These are phyloP conservation scores for Trichosporon sp. DNA, from an alignment of 1,284 basidiomycete species.

Conservation along the genomic window DNA sequence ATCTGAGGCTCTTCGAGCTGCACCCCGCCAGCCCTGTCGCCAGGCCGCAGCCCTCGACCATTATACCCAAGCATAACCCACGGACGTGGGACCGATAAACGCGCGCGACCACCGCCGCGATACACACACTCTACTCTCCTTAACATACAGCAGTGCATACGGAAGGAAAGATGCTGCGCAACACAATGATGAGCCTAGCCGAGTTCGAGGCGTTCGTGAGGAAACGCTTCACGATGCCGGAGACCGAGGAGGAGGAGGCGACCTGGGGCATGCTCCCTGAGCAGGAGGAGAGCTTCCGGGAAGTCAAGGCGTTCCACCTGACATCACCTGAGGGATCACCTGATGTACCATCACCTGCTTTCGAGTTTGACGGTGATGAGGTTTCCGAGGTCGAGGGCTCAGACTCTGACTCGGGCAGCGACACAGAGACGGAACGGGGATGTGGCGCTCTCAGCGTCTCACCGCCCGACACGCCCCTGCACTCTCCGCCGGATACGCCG, in stretches of 20 bases:
- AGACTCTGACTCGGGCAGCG: neutral
- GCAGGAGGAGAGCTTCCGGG: conserved; percentile 7
- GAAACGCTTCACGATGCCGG: conserved; percentile 1
- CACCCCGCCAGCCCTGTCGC: neutral
- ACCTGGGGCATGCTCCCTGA: conserved; percentile 13
- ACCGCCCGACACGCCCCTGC: neutral
- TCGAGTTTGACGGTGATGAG: neutral
- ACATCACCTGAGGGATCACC: neutral
- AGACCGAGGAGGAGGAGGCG: neutral
- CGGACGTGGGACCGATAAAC: neutral
- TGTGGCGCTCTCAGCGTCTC: neutral
- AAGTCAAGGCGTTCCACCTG: neutral
- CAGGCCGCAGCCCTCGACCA: neutral
- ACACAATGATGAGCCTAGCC: neutral
- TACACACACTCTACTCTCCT: too few species aligned
- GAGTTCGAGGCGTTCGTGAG: conserved; percentile 6
- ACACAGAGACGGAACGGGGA: neutral
- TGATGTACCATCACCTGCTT: neutral
- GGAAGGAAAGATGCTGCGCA: neutral
- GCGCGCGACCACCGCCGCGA: too few species aligned
- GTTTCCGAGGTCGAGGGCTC: neutral
- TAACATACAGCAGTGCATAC: too few species aligned
- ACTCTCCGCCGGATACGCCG: conserved; percentile 1
- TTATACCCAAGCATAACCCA: neutral
- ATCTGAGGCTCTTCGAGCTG: neutral